A percentile compares a stretch with the other conserved stretches of the same genome.
Evolutionary conservation across 2,329 filamentous ascomycete species (phyloP).

Genomic region (Colletotrichum spinosum): DNA sequence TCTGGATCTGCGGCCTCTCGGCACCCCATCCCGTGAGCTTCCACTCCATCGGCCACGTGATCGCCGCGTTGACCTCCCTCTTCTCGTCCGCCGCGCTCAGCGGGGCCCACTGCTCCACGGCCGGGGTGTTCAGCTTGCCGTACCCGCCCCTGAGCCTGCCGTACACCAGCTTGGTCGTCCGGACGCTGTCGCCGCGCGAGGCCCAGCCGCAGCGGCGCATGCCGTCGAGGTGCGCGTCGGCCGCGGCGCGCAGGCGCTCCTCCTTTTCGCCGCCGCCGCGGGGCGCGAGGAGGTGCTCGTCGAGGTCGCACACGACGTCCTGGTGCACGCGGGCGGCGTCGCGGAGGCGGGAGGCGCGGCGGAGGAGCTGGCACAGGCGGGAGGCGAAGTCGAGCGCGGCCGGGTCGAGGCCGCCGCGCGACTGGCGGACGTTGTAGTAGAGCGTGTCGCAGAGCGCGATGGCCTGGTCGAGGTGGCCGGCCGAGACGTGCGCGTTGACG

Average conservation of each 20-base stretch:
- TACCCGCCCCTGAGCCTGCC: constrained; percentile 36
- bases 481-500: constrained; percentile 46
- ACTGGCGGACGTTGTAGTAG: constrained; percentile 49
- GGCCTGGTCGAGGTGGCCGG: constrained; percentile 43
- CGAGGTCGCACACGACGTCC: constrained; percentile 43
- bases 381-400: constrained; percentile 44
- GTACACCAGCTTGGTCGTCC: constrained; percentile 25
- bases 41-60: constrained; percentile 36
- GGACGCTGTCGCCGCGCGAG: constrained; percentile 30
- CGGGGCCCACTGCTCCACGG: constrained; percentile 38
- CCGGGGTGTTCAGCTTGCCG: constrained; percentile 36
- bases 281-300: constrained; percentile 33
- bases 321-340: constrained; percentile 46
- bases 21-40: constrained; percentile 24
- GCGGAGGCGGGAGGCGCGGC: constrained; percentile 41
- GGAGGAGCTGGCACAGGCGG: constrained; percentile 45
- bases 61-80: constrained; percentile 38
- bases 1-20: constrained; percentile 26
- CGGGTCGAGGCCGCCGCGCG: constrained; percentile 45
- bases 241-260: constrained; percentile 37
- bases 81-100: constrained; percentile 36
- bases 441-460: constrained; percentile 46
- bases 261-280: constrained; percentile 36
- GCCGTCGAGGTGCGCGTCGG: constrained; percentile 40
- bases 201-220: constrained; percentile 41